Conservation (phyloP, 2,329 filamentous ascomycete genomes). For the Neoascochyta sp. region DNA sequence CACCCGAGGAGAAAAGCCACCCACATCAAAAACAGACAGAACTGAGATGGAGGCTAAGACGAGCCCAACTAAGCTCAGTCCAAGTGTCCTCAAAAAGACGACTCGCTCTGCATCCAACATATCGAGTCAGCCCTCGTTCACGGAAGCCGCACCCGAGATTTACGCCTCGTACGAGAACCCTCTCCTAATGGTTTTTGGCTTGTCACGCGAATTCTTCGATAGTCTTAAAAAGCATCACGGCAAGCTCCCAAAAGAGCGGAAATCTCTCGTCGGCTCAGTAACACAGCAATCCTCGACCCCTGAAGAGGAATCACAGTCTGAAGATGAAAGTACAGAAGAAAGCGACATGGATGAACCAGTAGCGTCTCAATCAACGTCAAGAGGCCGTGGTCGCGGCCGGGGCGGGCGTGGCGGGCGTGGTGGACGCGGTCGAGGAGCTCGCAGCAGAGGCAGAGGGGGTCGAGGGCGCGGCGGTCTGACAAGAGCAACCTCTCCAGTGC, state of each 20-base stretch:
- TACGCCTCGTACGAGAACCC: slow-evolving; percentile 32
- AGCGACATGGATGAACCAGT: slow-evolving; percentile 22
- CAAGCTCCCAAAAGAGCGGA: slow-evolving; percentile 25
- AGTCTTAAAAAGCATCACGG: slow-evolving; percentile 27
- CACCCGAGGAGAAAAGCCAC: slow-evolving; percentile 31
- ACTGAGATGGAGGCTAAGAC: slow-evolving; percentile 21
- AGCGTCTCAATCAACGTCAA: slow-evolving; percentile 17
- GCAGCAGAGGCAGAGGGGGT: slow-evolving; percentile 30
- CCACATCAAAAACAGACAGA: slow-evolving; percentile 26
- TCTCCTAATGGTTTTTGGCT: slow-evolving; percentile 34
- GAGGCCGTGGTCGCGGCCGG: slow-evolving; percentile 23
- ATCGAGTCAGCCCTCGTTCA: slow-evolving; percentile 29
- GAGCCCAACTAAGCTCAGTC: slow-evolving; percentile 25
- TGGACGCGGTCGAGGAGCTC: slow-evolving; percentile 24
- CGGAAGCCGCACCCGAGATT: slow-evolving; percentile 24
- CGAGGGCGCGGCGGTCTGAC: slow-evolving; percentile 20
- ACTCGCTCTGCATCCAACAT: slow-evolving; percentile 38
- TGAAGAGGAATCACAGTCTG: slow-evolving; percentile 16
- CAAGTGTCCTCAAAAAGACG: slow-evolving; percentile 28
- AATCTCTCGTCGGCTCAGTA: slow-evolving; percentile 12
- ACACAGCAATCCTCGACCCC: slow-evolving; percentile 12
- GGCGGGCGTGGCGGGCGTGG: slow-evolving; percentile 29
- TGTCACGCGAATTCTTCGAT: slow-evolving; percentile 33
- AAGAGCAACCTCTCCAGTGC: slow-evolving; percentile 25
- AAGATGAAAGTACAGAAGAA: slow-evolving; percentile 20